Base-by-base conservation (phyloP, 768 basidiomycete genomes). In the Amylocystis lapponica region DNA sequence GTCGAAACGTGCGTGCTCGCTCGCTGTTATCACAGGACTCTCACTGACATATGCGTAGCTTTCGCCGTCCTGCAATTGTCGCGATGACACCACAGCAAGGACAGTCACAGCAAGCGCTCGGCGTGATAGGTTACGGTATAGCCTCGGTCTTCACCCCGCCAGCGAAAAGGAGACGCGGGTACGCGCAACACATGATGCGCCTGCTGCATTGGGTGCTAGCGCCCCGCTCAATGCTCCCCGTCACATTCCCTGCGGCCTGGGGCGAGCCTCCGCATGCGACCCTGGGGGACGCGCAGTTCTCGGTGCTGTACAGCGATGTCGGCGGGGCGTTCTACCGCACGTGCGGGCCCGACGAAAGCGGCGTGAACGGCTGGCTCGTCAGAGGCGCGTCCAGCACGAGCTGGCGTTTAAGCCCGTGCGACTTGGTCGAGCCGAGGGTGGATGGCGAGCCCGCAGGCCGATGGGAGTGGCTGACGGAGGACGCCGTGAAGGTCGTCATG, bases 101-200 rank as follows among this genome's bases (percentile, higher is more conserved):
- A 4, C 7, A 6, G n/a, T 21, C 30, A 6, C 58, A 69, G 36
- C 53, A 65, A 35, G n/a, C n/a, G n/a, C n/a, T n/a, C n/a, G n/a
- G n/a, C n/a, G 70, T 68, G 0, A 46, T 62, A 7, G 70, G 73
- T 30, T 81, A 81, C 47, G 76, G 62, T 1, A 60, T 83, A 31
- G 78, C 78, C 1, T 69, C 69, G 3, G 78, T 83, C 8, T 83
- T 70, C 56, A 81, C 79, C 5, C 74, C 75, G 13, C 55, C 66
- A 0, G 43, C 52, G 23, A 66, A 78, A 16, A 70, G 78, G 41
- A 62, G 69, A 10, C 72, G 72, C 40, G 80, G 82, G 16, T 83
- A 80, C 47, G 79, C 74, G 9, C 55, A 58, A 10, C 76, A 79
- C 47, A 79, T 82, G 79, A 79, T 83, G 79, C 65, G 71, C 12